These are phyloP conservation scores for Periconia sp. DNA, from an alignment of 2,329 filamentous ascomycete genomes.

Conservation along the genomic window DNA sequence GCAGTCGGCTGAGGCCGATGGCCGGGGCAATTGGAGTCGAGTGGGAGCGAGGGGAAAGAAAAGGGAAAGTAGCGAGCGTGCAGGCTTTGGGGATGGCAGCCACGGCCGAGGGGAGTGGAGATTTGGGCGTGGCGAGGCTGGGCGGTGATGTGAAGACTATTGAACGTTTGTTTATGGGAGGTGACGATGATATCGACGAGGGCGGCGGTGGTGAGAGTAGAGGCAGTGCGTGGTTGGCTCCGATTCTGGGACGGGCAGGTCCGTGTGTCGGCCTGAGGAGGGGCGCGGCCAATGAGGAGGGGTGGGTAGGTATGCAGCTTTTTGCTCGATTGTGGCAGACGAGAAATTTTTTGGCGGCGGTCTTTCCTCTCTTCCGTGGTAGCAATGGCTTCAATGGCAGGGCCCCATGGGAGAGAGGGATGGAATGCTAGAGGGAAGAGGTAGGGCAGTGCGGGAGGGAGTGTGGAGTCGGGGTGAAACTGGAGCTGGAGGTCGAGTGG, in stretches of 20 bases:
- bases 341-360: neutral
- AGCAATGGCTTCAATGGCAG: too few relatives aligned
- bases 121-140: neutral
- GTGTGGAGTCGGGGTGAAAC: too few relatives aligned
- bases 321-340: neutral
- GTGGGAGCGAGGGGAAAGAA: neutral
- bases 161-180: too few relatives aligned
- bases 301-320: neutral
- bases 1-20: neutral
- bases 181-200: too few relatives aligned
- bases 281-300: neutral
- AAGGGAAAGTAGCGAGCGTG: neutral
- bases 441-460: neutral
- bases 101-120: neutral
- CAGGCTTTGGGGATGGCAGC: neutral
- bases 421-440: neutral
- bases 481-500: neutral
- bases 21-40: neutral
- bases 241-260: neutral
- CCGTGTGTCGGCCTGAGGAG: neutral
- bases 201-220: neutral
- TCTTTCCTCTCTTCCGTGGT: neutral
- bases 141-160: neutral
- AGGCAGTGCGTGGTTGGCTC: neutral
- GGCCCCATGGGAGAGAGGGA: too few relatives aligned